Base-by-base conservation (phyloP, 805 yeast genomes). In the Ogataea saltuana region DNA sequence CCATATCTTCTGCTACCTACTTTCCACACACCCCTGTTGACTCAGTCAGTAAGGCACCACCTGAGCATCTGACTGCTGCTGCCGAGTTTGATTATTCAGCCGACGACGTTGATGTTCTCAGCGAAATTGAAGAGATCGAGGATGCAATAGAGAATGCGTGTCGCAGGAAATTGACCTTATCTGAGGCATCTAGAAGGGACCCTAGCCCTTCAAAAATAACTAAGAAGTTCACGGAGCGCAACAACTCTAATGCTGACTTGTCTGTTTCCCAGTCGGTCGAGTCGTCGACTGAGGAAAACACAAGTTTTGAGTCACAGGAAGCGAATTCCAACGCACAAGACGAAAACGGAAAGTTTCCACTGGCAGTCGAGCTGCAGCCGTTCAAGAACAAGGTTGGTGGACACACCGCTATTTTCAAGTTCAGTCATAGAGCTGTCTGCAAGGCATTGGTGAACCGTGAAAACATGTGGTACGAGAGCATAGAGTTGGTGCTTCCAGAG, bases 301-400 rank as follows among this genome's bases (percentile, higher is more conserved):
- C 23, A 18, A 19, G 23, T 13, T 18, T 7, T 13, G 31, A 39
- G n/a, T 18, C 38, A 9, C 33, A 37, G 31, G 39, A 29, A 21
- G 41, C 33, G 5, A 23, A 13, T 3, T 18, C 6, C n/a, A 41
- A 38, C 12, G 13, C 20, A 9, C 31, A 39, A 1, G 41, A 23
- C 7, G 61, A 59, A 8, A 63, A 63, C 8, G 63, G 67, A 6
- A 67, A 71, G 30, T 85, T 72, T 51, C 85, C 89, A 3, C 65
- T 88, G 22, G 86, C 96, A 1, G 96, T 90, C 1, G 97, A 91
- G 61, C 67, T 91, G 45, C 79, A 87, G 41, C 98, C 98, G 1
- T 91, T 90, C 66, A 82, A 83, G 43, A 89, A 93, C 60, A 89
- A 87, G 59, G 98, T 93, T 17, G 99, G 99, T 6, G 99, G 99